Conservation (phyloP, 495 filamentous ascomycete species). For the Podospora pseudoanserina region DNA sequence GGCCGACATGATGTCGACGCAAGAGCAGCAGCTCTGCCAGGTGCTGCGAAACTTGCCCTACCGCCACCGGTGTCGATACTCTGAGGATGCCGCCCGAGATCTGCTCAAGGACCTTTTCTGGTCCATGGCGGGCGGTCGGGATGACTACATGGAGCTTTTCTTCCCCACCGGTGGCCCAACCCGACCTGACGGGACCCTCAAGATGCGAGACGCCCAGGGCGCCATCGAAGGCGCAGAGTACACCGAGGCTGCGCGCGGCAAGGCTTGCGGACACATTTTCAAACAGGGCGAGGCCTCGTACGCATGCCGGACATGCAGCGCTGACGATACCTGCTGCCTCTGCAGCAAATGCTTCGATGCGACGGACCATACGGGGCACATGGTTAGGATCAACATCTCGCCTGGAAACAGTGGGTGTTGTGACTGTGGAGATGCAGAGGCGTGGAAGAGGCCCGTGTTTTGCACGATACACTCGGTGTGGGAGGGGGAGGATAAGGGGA, state of each 20-base stretch:
- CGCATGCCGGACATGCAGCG: conserved; percentile 85
- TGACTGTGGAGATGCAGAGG: conserved; percentile 92
- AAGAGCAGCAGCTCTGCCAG: conserved; percentile 75
- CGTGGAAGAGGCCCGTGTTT: conserved; percentile 81
- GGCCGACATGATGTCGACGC: conserved; percentile 56
- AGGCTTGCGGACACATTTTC: conserved; percentile 97
- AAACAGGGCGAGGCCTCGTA: conserved; percentile 88
- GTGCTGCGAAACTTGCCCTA: conserved; percentile 68
- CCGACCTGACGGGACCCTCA: conserved; percentile 58
- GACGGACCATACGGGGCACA: conserved; percentile 91
- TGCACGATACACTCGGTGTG: conserved; percentile 87
- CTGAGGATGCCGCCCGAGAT: conserved; percentile 59
- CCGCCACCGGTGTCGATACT: conserved; percentile 68
- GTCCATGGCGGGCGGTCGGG: conserved; percentile 70
- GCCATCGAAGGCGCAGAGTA: conserved; percentile 92
- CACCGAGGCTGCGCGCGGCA: conserved; percentile 84
- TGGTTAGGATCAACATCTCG: conserved; percentile 79
- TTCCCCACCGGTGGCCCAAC: conserved; percentile 68
- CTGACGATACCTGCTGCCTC: conserved; percentile 81
- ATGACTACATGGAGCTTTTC: conserved; percentile 67
- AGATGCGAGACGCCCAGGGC: conserved; percentile 81
- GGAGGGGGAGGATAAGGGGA: conserved; percentile 56
- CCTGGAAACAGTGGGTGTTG: conserved; percentile 92
- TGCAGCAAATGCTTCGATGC: conserved; percentile 91
- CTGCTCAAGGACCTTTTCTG: conserved; percentile 78